Base-by-base conservation (phyloP, 1,284 basidiomycete genomes). In the Boletellus sp. region DNA sequence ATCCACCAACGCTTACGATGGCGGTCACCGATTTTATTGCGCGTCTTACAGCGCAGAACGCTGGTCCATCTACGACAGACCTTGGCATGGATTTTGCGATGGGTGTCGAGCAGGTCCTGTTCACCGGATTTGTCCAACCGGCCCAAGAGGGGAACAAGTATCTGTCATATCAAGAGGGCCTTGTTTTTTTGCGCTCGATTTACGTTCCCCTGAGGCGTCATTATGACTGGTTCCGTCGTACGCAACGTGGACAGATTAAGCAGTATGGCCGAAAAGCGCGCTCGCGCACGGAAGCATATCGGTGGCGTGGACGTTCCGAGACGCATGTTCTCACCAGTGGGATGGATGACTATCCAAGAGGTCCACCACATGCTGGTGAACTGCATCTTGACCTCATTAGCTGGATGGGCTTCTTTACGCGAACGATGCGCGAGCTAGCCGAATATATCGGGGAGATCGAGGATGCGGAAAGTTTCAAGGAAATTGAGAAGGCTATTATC, bases 221-320 rank as follows among this genome's bases (percentile, higher is more conserved):
- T 66, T 97, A 96, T 62, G 83, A 91, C 48, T 97, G 94, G 94
- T 96, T 96, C 79, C 80, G 92, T 22, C 82, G 84, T 41, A 95
- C 94, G 2, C 94, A 97, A 67, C 81, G 88, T 8, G 92, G 92
- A 8, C 91, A 94, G 64, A 89, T 97, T 59, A 89, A 90, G 60
- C 89, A 92, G 61, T 97, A 93, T 67, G 81, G 78, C 5, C 80
- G 93, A 27, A 77, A 78, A 49, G 87, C 91, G 1, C 79, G 87
- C 8, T 91, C 88, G n/a, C 77, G 87, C 43, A 82, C 81, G 2
- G 94, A 97, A 67, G 94, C 80, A 0, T 97, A 94, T 68, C 78
- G 94, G 38, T 97, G 94, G 94, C 80, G 94, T 29, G 94, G 94
- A n/a, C 77, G 94, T 29, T 88, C 89, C 8, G 77, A 84, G 58